A percentile compares a stretch with the other conserved stretches of the same genome.
Conservation (phyloP, 2,329 filamentous ascomycete species). For the Aspergillus neotritici region DNA sequence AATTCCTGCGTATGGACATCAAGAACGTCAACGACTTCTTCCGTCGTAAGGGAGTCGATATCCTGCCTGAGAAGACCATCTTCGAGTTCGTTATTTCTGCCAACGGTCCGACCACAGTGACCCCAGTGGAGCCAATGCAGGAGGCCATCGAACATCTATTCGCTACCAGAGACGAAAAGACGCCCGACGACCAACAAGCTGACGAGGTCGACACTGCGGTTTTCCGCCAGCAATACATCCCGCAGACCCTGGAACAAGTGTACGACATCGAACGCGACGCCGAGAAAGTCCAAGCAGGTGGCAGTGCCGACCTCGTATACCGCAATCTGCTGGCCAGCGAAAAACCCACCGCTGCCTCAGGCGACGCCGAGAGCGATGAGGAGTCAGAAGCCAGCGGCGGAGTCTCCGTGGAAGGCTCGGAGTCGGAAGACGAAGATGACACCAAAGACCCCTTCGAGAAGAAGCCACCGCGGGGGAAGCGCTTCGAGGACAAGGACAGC, state of each 20-base stretch:
- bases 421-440: conserved; percentile 45
- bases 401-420: conserved; percentile 28
- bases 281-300: conserved; percentile 66
- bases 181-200: conserved; percentile 47
- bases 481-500: conserved; percentile 84
- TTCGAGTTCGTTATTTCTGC: conserved; percentile 74
- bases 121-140: conserved; percentile 51
- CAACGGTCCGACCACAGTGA: conserved; percentile 42
- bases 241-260: conserved; percentile 89
- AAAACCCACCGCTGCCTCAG: conserved; percentile 21
- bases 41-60: conserved; percentile 74
- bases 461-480: conserved; percentile 68
- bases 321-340: conserved; percentile 73
- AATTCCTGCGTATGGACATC: conserved; percentile 96
- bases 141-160: conserved; percentile 63
- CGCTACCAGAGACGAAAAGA: conserved; percentile 44
- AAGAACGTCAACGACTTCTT: conserved; percentile 97
- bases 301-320: conserved; percentile 75
- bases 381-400: conserved; percentile 33
- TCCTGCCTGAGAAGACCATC: conserved; percentile 68
- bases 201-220: conserved; percentile 77
- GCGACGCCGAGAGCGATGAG: conserved; percentile 32
- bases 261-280: conserved; percentile 93
- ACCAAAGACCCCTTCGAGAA: conserved; percentile 52
- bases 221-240: conserved; percentile 93